These are phyloP conservation scores for Gossypium lobatum DNA, from an alignment of 441 rosid species.

Conservation along the genomic window DNA sequence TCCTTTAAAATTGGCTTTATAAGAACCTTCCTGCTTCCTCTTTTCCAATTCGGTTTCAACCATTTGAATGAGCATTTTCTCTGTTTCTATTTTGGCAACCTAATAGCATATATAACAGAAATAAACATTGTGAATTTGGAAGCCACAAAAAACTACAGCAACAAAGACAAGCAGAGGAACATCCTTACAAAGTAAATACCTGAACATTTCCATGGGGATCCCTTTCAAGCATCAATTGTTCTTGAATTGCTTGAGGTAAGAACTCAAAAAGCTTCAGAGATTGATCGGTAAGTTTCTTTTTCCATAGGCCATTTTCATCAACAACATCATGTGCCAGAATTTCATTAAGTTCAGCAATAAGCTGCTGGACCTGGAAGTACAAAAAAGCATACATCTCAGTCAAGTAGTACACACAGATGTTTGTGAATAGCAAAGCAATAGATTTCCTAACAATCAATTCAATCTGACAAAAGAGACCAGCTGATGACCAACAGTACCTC, in stretches of 20 bases:
- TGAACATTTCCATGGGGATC: conserved; percentile 99
- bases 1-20: conserved; percentile 68
- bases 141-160: neutral
- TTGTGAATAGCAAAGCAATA: neutral
- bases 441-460: neutral
- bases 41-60: conserved; percentile 94
- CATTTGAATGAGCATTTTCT: conserved; percentile 99
- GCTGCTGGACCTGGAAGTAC: conserved; percentile 70
- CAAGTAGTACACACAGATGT: neutral
- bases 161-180: conserved; percentile 12
- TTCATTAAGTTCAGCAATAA: conserved; percentile 90
- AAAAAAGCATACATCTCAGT: conserved; percentile 14
- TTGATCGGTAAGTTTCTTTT: conserved; percentile 72
- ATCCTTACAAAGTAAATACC: conserved; percentile 35
- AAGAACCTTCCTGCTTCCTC: conserved; percentile 75
- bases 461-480: neutral
- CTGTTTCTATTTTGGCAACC: conserved; percentile 99
- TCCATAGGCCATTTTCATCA: conserved; percentile 82
- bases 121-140: conserved; percentile 3
- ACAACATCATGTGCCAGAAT: conserved; percentile 82
- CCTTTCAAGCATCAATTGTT: conserved; percentile 96
- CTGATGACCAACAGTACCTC: conserved; percentile 48
- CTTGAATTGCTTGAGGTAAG: conserved; percentile 84
- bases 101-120: conserved; percentile 16
- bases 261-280: conserved; percentile 79